Base-by-base conservation (phyloP, 2,329 filamentous ascomycete genomes). In the Mycosphaerella arachidis region DNA sequence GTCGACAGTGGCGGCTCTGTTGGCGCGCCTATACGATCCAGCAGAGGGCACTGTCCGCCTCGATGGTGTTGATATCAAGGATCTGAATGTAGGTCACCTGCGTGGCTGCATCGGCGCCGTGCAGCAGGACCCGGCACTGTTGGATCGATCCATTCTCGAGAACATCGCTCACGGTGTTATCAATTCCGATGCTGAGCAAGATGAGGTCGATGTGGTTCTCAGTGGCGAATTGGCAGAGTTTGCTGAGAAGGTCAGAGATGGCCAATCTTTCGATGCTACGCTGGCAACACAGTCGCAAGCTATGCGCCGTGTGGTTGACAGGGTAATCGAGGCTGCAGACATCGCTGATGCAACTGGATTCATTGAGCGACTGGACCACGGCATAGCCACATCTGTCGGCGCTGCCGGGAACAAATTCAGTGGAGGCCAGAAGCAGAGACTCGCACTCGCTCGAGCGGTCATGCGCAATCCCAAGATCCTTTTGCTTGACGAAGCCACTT, bases 321-420 rank as follows among this genome's bases (percentile, higher is more conserved):
- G 82, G 29, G 78, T 83, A 1, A 74, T 78, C 31, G 69, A 67
- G 16, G 82, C 86, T 20, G 81, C 84, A 2, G 75, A 73, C 12
- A 76, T 86, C 30, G 86, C 86, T 0, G 85, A 88, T 71, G 86
- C 62, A 6, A 54, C 50, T 54, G 68, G 68, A 12, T 88, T 86
- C 68, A 85, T 85, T 64, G 74, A 77, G 48, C 74, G 72, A 1
- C 78, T 84, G 1, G 80, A 84, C 52, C 71, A 80, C 66, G 76
- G 79, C 40, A 71, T 79, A 8, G 78, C 76, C 3, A 76, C 77
- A 0, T 73, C 77, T 3, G 81, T 85, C 1, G 84, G 85, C 7
- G 55, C 56, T 24, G 50, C 57, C 10, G 62, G 62, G 3, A 57
- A 58, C 33, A 56, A 61, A n/a, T 56, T 63, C 53, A 75, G 73